Evolutionary conservation across 2,329 filamentous ascomycete genomes (phyloP), one percentile per base, ranked within the genome.

Genomic region (Thermothelomyces thermophilus): DNA sequence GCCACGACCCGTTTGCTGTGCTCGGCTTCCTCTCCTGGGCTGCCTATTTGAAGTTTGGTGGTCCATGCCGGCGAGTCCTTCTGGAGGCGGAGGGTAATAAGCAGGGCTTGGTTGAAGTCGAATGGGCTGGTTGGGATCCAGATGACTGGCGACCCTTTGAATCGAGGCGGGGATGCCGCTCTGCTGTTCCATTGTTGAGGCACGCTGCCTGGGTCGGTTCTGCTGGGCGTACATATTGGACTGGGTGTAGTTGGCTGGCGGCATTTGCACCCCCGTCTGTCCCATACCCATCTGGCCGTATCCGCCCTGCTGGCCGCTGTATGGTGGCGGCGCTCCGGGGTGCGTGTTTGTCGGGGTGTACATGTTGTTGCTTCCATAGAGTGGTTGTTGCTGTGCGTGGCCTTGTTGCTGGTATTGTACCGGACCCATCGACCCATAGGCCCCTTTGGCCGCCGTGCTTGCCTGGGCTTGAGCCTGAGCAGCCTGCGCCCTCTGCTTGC

Each of bases 101-200:
- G 93, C 93, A 5, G 93, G 93, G 60, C 90, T 96, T 2, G 93
- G 93, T 65, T 98, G 93, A 50, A 97, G 70, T 43, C 93, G 82
- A 62, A 98, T 97, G 0, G 93, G 93, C 53, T 90, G 87, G 60
- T 83, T 97, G 1, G 93, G 93, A 63, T 98, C 93, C 39, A 98
- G 79, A 68, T 97, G 91, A 65, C 90, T 95, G 36, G 93, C 93
- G 19, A 98, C 93, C 60, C 93, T 80, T 68, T 98, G 93, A 51
- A 98, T 88, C 3, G 90, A 84, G 13, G 87, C 84, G 5, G 93
- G 93, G 52, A 98, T 95, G 2, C 91, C 91, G 56, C 86, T 90
- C 63, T 90, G 86, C 62, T 94, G 88, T 64, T 97, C 93, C 86
- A 97, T 94, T 3, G 93, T 98, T 39, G 90, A 93, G 35, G 93